Conservation (phyloP, 2,329 filamentous ascomycete species). For the Hortaea werneckii region DNA sequence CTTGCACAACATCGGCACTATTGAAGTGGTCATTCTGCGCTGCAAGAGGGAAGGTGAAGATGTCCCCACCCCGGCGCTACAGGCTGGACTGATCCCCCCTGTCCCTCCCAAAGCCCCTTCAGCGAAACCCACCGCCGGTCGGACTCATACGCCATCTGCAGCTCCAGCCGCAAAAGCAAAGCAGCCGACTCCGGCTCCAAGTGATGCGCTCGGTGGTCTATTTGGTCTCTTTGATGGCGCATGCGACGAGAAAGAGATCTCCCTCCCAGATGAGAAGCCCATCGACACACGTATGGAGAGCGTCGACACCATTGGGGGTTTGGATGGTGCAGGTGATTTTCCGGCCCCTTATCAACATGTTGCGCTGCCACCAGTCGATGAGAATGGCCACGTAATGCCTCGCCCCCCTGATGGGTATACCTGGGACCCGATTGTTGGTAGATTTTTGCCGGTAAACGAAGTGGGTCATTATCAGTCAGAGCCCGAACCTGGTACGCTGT, state of each 20-base stretch:
- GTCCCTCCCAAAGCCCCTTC: neutral
- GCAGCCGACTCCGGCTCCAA: neutral
- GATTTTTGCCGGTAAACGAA: too few species aligned
- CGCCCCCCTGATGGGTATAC: too few species aligned
- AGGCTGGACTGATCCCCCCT: too few species aligned
- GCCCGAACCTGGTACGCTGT: too few species aligned
- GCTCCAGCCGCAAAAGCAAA: neutral
- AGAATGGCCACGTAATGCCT: too few species aligned
- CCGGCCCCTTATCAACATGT: too few species aligned
- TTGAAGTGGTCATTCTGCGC: slow-evolving; percentile 39
- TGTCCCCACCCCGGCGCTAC: neutral
- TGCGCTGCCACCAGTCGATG: too few species aligned
- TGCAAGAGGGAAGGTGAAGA: slow-evolving; percentile 24
- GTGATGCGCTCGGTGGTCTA: slow-evolving; percentile 12
- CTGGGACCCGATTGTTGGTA: too few species aligned
- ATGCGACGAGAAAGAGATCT: slow-evolving; percentile 11
- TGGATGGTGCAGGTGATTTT: too few species aligned
- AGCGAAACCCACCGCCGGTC: neutral
- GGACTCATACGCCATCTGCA: neutral
- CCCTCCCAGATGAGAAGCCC: neutral
- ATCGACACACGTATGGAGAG: too few species aligned
- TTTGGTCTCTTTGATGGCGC: slow-evolving; percentile 27
- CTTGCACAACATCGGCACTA: slow-evolving; percentile 34
- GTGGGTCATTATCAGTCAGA: too few species aligned
- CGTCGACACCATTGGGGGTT: too few species aligned